Base-by-base conservation (phyloP, 176 grass and related monocot genomes). In the Ananas comosus region DNA sequence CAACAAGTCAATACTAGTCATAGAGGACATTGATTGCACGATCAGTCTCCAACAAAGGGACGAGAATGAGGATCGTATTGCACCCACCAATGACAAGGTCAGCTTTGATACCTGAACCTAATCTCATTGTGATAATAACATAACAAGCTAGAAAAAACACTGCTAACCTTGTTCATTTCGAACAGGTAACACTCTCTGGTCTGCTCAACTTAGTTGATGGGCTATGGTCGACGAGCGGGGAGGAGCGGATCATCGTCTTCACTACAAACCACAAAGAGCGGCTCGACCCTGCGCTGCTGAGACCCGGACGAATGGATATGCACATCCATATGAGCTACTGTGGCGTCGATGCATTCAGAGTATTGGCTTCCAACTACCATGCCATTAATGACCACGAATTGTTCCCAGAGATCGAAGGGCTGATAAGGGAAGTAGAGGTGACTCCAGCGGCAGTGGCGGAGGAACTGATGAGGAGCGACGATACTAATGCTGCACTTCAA, bases 291-390 rank as follows among this genome's bases (percentile, higher is more conserved):
- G 92, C 88, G 2, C 88, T 96, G 49, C 86, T 91, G 56, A 83
- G 86, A 16, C 88, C 92, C 0, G 92, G 88, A 42, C 74, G 92
- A 63, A 96, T 96, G 92, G 92, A 96, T 76, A 85, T 96, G 88
- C 92, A 96, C 73, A 82, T 91, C 70, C 92, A 96, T 76, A 89
- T 96, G 92, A 70, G 83, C 16, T 96, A 89, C 76, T 96, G 92
- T 76, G 79, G 71, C 51, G 78, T 83, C 0, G 78, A 83, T 11
- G 87, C 85, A 2, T 91, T 91, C 65, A 74, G 86, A 63, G 73
- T 85, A 14, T 75, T 96, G 66, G 83, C 79, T 74, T 83, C 65
- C 72, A 96, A 96, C 78, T 89, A 96, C 63, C 92, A 91, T 69
- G 65, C 58, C 25, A 78, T 91, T 18, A 14, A 70, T 7, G 21